Evolutionary conservation across 768 basidiomycete genomes (phyloP).

Genomic region (Mrakia hoshinonis): DNA sequence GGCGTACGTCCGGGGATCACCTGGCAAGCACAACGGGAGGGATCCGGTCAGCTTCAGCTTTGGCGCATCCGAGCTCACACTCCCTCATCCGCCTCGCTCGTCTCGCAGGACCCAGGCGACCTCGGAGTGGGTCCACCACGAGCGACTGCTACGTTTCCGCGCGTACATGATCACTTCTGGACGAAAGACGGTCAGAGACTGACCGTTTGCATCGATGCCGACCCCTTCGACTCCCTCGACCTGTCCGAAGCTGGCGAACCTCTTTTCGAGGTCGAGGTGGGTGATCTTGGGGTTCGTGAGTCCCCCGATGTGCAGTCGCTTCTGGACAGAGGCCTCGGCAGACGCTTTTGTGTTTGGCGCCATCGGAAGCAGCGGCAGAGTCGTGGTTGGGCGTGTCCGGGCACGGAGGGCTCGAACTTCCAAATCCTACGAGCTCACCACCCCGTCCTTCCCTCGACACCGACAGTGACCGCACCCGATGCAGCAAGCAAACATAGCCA

Average conservation of each 20-base stretch:
- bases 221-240: constrained; percentile 26
- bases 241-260: constrained; percentile 22
- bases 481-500: no score
- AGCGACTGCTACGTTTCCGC: no score
- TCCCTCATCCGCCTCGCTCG: no score
- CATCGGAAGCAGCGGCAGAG: neutral
- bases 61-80: no score
- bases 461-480: no score
- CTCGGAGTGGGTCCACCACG: no score
- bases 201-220: constrained; percentile 26
- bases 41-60: neutral
- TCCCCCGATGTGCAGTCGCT: constrained; percentile 25
- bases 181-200: neutral
- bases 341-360: neutral
- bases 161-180: no score
- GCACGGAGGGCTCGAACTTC: neutral
- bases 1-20: constrained; percentile 23
- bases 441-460: neutral
- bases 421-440: constrained; percentile 1
- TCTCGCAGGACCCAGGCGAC: no score
- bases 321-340: neutral
- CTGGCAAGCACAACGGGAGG: constrained; percentile 1
- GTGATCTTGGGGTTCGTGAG: constrained; percentile 26
- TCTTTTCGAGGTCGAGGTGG: constrained; percentile 22
- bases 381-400: neutral